Conservation (phyloP, 257 asterid species). For the Solanum sejunctum region DNA sequence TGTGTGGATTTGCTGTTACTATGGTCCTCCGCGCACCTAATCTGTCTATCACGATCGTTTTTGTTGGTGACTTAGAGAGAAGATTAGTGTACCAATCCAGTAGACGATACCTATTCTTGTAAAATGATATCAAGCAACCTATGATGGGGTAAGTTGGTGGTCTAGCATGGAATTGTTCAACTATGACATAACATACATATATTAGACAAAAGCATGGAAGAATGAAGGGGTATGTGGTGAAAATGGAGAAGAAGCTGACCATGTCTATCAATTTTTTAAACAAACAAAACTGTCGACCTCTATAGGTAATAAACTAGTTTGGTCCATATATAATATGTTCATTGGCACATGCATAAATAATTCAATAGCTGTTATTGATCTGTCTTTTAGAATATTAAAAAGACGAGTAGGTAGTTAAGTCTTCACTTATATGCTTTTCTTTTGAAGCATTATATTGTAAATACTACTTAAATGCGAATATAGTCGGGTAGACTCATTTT, state of each 20-base stretch:
- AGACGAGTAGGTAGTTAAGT: not conserved
- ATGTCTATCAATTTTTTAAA: not conserved
- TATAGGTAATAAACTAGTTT: not conserved
- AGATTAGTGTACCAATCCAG: slow-evolving; percentile 65
- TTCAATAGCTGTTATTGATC: not conserved
- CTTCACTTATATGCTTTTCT: not conserved
- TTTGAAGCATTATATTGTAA: not conserved
- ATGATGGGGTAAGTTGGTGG: slow-evolving; percentile 39
- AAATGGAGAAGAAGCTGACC: not conserved
- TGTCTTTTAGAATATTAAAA: not conserved
- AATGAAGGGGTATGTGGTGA: not conserved
- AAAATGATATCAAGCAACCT: slow-evolving; percentile 50
- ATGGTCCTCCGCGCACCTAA: slow-evolving; percentile 44
- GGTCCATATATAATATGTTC: not conserved
- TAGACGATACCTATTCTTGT: slow-evolving; percentile 39
- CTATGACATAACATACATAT: not conserved
- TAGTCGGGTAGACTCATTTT: not conserved
- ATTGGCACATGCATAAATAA: not conserved
- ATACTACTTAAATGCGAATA: not conserved
- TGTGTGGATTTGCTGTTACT: slow-evolving; percentile 47
- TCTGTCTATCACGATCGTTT: slow-evolving; percentile 36
- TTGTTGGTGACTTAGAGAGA: slow-evolving; percentile 29
- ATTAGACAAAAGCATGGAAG: not conserved
- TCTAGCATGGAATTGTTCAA: not conserved
- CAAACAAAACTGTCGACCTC: not conserved